Evolutionary conservation across 345 rosid genomes (phyloP), one percentile per base, ranked within the genome.

Genomic region (Moricandia arvensis): DNA sequence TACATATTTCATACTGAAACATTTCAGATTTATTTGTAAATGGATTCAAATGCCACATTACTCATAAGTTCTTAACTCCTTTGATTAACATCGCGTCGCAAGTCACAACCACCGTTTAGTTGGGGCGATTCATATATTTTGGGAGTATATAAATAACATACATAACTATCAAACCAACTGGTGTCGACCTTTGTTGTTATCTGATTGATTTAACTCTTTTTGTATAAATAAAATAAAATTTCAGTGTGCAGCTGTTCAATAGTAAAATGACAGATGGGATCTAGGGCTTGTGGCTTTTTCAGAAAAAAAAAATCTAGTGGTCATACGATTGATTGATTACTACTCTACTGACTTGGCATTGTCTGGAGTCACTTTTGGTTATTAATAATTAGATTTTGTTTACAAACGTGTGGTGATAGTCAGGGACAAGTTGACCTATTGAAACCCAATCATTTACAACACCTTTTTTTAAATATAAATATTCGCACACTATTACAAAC

Each of bases 391-490:
- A 24, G 72, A 57, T 55, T 59, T 63, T 69, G 65, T 59, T 77
- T 34, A 17, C 63, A 59, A 79, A 73, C 70, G 66, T 55, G 67
- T 79, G 82, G 82, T 74, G 69, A 63, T 55, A 49, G 61, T 24
- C 70, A 21, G 62, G 75, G 71, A 62, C 79, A 79, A 68, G 79
- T 68, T 53, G 75, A 75, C 73, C 59, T 45, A 1, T 69, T 59
- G 38, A 69, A 16, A 59, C 65, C 82, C 79, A 70, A 80, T 80
- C 82, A 80, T 80, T 75, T 74, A 62, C 55, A 31, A 11, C 37
- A 58, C 60, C 59, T 63, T 64, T 47, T 47, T 18, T 5, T 2
- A 33, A 61, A 62, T 18, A 24, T 45, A 74, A 15, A 49, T 49
- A 49, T 45, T 45, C 53, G 53, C 18, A 45, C 53, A 45, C 53